phyloP scores from a whole-genome alignment of 148 eudicot species.

The Fagopyrum tataricum region DNA sequence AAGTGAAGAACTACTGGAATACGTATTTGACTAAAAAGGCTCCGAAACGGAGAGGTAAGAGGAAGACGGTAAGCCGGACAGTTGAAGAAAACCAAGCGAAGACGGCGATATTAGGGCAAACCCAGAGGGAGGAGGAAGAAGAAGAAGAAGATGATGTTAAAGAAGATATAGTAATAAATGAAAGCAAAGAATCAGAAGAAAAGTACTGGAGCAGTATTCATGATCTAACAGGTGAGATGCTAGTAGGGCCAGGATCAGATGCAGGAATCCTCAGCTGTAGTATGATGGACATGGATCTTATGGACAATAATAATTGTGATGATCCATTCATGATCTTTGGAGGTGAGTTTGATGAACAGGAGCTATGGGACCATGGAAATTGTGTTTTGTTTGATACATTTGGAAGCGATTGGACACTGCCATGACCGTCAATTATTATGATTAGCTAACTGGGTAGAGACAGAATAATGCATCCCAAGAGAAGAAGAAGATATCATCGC shows the following conservation, averaged over 20 bases:
- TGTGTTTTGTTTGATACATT: neutral
- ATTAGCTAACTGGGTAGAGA: neutral
- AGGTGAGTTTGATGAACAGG: neutral
- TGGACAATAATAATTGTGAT: neutral
- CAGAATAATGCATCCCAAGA: neutral
- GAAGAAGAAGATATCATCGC: neutral
- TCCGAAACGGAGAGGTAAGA: neutral
- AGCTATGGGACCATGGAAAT: neutral
- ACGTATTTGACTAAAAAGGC: neutral
- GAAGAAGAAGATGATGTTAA: neutral
- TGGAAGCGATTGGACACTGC: neutral
- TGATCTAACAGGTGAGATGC: neutral
- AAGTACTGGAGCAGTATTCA: neutral
- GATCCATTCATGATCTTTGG: neutral
- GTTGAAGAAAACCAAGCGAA: neutral
- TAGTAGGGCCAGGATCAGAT: neutral
- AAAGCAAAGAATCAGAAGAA: neutral
- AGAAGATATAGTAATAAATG: neutral
- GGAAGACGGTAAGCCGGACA: neutral
- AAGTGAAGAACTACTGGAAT: conserved; percentile 9
- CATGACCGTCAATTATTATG: neutral
- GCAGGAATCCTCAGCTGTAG: conserved; percentile 1
- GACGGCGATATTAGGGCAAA: neutral
- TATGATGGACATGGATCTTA: neutral
- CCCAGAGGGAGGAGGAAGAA: neutral